Evolutionary conservation across 345 rosid species (phyloP).

Genomic region (Acer negundo): DNA sequence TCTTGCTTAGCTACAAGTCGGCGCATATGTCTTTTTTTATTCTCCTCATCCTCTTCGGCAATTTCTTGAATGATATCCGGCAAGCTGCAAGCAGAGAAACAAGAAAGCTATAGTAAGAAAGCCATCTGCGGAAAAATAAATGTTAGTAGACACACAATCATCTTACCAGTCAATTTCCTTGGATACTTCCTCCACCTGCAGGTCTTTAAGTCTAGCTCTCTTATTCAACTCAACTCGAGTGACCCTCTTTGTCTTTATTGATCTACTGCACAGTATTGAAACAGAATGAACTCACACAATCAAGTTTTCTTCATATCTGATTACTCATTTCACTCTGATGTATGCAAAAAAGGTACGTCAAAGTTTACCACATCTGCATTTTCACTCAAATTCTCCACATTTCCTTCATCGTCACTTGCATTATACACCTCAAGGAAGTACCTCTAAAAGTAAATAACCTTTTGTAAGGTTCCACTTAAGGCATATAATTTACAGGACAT

Average conservation of each 20-base stretch:
- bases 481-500: too few species aligned
- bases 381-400: conserved; percentile 26
- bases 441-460: conserved; percentile 40
- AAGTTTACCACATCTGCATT: conserved; percentile 51
- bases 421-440: conserved; percentile 77
- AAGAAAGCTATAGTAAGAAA: conserved; percentile 21
- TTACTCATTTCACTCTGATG: neutral
- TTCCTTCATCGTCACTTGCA: conserved; percentile 49
- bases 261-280: conserved; percentile 39
- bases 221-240: conserved; percentile 76
- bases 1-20: conserved; percentile 67
- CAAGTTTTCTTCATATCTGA: neutral
- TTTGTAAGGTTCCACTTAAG: conserved; percentile 5
- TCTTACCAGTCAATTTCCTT: conserved; percentile 72
- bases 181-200: conserved; percentile 42
- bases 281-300: neutral
- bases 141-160: neutral
- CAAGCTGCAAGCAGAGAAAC: conserved; percentile 47
- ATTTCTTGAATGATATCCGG: conserved; percentile 75
- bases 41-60: conserved; percentile 77
- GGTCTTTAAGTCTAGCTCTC: conserved; percentile 67
- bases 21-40: conserved; percentile 57
- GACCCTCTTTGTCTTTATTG: conserved; percentile 52
- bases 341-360: neutral
- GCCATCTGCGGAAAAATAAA: neutral